phyloP scores from a whole-genome alignment of 345 rosid species.

The Eucalyptus cladocalyx region DNA sequence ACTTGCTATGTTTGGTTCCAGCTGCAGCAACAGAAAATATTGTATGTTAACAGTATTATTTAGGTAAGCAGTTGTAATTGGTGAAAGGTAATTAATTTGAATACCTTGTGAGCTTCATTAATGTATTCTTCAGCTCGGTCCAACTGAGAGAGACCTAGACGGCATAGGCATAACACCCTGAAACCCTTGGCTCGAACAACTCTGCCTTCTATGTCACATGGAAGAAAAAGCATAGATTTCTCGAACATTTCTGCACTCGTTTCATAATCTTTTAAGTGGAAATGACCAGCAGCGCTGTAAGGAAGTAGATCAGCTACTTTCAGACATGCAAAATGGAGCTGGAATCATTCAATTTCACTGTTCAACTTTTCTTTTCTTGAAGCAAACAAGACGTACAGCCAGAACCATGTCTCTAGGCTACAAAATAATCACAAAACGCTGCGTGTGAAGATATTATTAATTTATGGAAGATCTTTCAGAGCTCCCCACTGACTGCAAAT shows the following conservation, averaged over 20 bases:
- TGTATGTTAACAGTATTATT: not conserved
- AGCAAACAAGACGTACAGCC: not conserved
- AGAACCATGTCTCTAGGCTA: not conserved
- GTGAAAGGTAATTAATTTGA: not conserved
- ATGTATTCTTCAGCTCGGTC: constrained; percentile 88
- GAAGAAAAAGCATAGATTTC: constrained; percentile 86
- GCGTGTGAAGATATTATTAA: not conserved
- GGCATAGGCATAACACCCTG: constrained; percentile 88
- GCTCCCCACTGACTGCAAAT: not conserved
- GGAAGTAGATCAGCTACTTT: not conserved
- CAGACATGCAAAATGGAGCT: not conserved
- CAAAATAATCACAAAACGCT: not conserved
- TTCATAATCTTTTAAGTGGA: constrained; percentile 65
- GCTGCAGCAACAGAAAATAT: constrained; percentile 38
- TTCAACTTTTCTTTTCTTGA: not conserved
- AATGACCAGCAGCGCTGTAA: constrained; percentile 67
- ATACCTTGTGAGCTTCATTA: constrained; percentile 85
- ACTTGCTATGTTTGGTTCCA: constrained; percentile 69
- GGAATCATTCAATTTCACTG: not conserved
- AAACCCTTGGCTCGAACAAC: constrained; percentile 81
- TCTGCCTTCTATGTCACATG: constrained; percentile 57
- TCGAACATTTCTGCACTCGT: constrained; percentile 84
- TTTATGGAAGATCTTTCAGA: not conserved
- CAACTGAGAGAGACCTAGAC: constrained; percentile 67
- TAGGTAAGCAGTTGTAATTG: not conserved